Evolutionary conservation across 129 eudicot genomes (phyloP), one percentile per base, ranked within the genome.

Genomic region (Solidago caesia): DNA sequence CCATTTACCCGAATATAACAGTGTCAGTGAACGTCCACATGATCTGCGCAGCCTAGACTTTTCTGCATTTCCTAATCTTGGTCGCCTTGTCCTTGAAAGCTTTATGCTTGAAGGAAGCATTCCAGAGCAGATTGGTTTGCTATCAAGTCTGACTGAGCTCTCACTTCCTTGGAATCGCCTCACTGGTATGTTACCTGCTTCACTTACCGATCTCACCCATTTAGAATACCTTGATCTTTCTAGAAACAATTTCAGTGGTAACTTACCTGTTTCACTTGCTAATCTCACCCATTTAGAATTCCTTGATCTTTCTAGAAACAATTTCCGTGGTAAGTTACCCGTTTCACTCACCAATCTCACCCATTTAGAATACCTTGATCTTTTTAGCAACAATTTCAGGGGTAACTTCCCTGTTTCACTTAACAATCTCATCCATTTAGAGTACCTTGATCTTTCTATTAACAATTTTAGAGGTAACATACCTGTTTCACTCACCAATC

Each of bases 41-140:
- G 57, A 53, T 7, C 55, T 46, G 27, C 27, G 11, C 21, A 14
- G 65, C 21, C 64, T 65, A 5, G 47, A 75, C 16, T 70, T 77
- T 61, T 7, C 70, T 62, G 70, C 76, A 26, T 70, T 77, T 39
- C 64, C 64, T 12, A 49, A 71, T 45, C 76, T 77, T 64, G 10
- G 16, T 15, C 5, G 10, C 13, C 70, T 77, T 14, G 16, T 9
- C 15, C 10, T 69, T 69, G 2, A 4, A 21, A 7, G 25, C 25
- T 58, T 67, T 33, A n/a, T 4, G 45, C 75, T 77, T 61, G 42
- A 3, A 13, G 81, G 81, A 29, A 53, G 21, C 68, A 77, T 77
- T 14, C 56, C 48, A 72, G 66, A 46, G 47, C 52, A 66, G 4
- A 42, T 75, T 49, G 64, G 71, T 63, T 63, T 63, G 63, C 49